Evolutionary conservation across 2,329 filamentous ascomycete species (phyloP).

Genomic region (Sordariomycetes sp.): DNA sequence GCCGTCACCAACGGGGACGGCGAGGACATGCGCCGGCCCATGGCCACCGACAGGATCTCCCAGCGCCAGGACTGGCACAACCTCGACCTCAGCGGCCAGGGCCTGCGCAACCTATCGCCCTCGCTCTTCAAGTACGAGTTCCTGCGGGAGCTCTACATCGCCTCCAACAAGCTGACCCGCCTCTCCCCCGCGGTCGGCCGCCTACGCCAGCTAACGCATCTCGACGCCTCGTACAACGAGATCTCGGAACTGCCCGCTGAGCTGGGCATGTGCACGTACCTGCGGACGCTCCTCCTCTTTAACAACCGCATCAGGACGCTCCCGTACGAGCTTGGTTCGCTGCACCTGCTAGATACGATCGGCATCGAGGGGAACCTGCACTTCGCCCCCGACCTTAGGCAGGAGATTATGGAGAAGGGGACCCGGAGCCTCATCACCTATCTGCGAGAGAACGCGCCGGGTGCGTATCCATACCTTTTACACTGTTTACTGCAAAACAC

Average conservation of each 20-base stretch:
- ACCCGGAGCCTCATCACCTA: slow-evolving; percentile 74
- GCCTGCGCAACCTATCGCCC: slow-evolving; percentile 66
- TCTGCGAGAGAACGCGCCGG: slow-evolving; percentile 71
- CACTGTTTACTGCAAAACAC: neutral
- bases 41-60: slow-evolving; percentile 52
- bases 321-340: slow-evolving; percentile 75
- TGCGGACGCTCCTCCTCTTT: slow-evolving; percentile 76
- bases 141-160: slow-evolving; percentile 82
- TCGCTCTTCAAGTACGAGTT: slow-evolving; percentile 82
- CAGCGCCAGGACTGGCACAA: slow-evolving; percentile 81
- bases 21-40: slow-evolving; percentile 44
- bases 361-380: slow-evolving; percentile 82
- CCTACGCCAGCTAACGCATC: slow-evolving; percentile 64
- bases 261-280: slow-evolving; percentile 90
- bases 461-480: slow-evolving; percentile 32
- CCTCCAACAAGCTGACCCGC: slow-evolving; percentile 75
- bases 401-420: slow-evolving; percentile 74
- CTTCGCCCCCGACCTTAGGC: slow-evolving; percentile 60
- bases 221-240: slow-evolving; percentile 85
- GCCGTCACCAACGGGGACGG: slow-evolving; percentile 36
- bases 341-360: slow-evolving; percentile 78
- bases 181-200: slow-evolving; percentile 74
- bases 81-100: slow-evolving; percentile 92
- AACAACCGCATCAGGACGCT: slow-evolving; percentile 78
- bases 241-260: slow-evolving; percentile 73